Conservation (phyloP, 2,329 filamentous ascomycete genomes). For the Alternaria solani region DNA sequence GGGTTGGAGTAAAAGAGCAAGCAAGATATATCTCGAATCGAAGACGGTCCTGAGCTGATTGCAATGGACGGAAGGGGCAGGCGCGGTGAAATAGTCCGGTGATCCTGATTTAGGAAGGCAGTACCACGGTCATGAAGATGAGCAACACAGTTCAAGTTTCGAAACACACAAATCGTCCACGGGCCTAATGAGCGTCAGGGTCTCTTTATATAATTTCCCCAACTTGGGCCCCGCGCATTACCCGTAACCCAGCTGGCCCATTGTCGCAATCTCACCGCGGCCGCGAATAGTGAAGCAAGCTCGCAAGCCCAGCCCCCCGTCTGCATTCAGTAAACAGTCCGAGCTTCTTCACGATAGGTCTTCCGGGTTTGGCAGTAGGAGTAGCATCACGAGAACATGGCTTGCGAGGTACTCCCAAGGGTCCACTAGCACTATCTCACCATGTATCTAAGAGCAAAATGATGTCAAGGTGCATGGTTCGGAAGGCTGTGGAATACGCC, state of each 20-base stretch:
- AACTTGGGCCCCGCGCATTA: slow-evolving; percentile 16
- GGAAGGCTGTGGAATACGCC: not conserved
- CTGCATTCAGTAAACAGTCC: slow-evolving; percentile 4
- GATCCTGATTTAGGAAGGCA: slow-evolving; percentile 4
- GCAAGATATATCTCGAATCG: slow-evolving; percentile 1
- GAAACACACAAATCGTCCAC: slow-evolving; percentile 10
- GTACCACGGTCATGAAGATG: slow-evolving; percentile 9
- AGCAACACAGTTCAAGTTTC: slow-evolving; percentile 8
- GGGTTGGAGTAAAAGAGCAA: not conserved
- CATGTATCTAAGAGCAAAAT: not conserved
- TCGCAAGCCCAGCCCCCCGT: slow-evolving; percentile 23
- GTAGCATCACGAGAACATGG: slow-evolving; percentile 3
- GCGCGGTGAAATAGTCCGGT: not conserved
- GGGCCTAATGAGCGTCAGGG: slow-evolving; percentile 3
- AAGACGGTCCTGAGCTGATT: not conserved
- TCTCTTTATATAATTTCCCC: slow-evolving; percentile 22
- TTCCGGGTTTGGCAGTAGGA: slow-evolving; percentile 1
- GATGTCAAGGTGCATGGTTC: slow-evolving; percentile 7
- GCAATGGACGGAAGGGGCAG: slow-evolving; percentile 14
- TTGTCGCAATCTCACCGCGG: slow-evolving; percentile 12
- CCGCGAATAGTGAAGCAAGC: slow-evolving; percentile 21
- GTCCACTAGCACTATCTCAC: not conserved
- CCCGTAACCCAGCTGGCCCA: slow-evolving; percentile 15
- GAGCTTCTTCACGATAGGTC: slow-evolving; percentile 10
- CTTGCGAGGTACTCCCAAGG: slow-evolving; percentile 1